Evolutionary conservation across 495 filamentous ascomycete genomes (phyloP), one percentile per base, ranked within the genome.

Genomic region (Tuber indicum): DNA sequence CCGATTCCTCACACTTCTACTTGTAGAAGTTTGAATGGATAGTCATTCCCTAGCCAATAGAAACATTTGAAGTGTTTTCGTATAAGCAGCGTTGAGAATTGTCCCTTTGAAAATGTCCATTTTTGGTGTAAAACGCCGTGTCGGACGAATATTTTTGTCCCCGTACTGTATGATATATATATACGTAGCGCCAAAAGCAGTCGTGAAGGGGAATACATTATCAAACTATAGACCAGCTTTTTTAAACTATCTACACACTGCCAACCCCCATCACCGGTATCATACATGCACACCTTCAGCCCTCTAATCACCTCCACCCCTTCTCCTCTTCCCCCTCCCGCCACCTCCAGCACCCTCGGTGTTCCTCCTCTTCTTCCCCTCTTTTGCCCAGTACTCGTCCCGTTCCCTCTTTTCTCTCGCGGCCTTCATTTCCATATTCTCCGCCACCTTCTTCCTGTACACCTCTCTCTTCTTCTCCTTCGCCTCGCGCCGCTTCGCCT

Each of bases 351-450:
- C 92, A 32, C 86, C 89, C 26, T 89, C 89, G 26, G 87, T 86
- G 26, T 87, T 86, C 84, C 91, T 93, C 82, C 96, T 89, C 88
- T 99, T 99, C 89, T 91, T 93, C n/a, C 96, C 96, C 86, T 98
- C 96, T 77, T 89, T 90, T 78, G 90, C 87, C 96, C 96, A 99
- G 86, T 91, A 99, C 80, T 96, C 95, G 80, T 97, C 90, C 83
- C 89, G 91, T 86, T 99, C 96, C 83, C 90, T 90, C 88, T 93
- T 95, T 87, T 98, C 94, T 70, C 93, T 87, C 75, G 89, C 92
- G 47, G 86, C 87, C 86, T 92, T 91, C 90, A 92, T 94, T 88
- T 96, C 94, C 80, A 89, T 86, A 78, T 90, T 89, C 79, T 94
- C 93, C 21, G 88, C 90, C 42, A 96, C 88, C 87, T 93, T 95